phyloP scores from a whole-genome alignment of 2,329 filamentous ascomycete genomes.

The Cercospora sp. region DNA sequence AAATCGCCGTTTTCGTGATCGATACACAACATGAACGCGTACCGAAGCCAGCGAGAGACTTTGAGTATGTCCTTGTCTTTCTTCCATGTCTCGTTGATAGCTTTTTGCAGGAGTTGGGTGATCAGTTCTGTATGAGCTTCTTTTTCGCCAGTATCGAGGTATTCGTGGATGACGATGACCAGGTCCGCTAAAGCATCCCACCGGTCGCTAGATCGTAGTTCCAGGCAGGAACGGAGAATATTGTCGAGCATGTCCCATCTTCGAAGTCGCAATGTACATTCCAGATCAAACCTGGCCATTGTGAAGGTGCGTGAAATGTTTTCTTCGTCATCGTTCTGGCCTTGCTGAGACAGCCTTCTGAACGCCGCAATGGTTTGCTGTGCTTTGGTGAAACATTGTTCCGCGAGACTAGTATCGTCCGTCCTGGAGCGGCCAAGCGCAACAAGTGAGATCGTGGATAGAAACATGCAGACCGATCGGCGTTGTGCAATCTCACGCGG shows the following conservation, averaged over 20 bases:
- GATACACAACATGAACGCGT: constrained; percentile 69
- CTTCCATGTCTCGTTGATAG: constrained; percentile 67
- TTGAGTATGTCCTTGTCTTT: constrained; percentile 55
- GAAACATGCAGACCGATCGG: constrained; percentile 69
- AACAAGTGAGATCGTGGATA: constrained; percentile 52
- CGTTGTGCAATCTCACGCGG: constrained; percentile 47
- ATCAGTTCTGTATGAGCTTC: constrained; percentile 22
- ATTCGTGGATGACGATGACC: constrained; percentile 46
- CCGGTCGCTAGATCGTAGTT: constrained; percentile 35
- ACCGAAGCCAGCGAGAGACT: constrained; percentile 75
- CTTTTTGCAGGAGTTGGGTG: constrained; percentile 55
- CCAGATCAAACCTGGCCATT: constrained; percentile 75
- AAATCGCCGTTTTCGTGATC: constrained; percentile 45
- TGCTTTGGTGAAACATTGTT: constrained; percentile 62
- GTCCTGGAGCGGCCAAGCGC: constrained; percentile 52
- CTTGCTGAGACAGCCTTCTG: constrained; percentile 39
- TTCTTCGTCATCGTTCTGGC: constrained; percentile 23
- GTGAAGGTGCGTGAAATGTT: constrained; percentile 53
- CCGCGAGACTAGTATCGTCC: constrained; percentile 46
- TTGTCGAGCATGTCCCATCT: constrained; percentile 65
- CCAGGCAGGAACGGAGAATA: constrained; percentile 54
- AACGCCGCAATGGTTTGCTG: constrained; percentile 64
- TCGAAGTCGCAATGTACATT: constrained; percentile 66
- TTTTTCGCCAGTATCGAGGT: constrained; percentile 21
- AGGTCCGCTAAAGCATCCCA: constrained; percentile 51